Conservation (phyloP, 805 yeast species). For the Saccharomyces eubayanus region DNA sequence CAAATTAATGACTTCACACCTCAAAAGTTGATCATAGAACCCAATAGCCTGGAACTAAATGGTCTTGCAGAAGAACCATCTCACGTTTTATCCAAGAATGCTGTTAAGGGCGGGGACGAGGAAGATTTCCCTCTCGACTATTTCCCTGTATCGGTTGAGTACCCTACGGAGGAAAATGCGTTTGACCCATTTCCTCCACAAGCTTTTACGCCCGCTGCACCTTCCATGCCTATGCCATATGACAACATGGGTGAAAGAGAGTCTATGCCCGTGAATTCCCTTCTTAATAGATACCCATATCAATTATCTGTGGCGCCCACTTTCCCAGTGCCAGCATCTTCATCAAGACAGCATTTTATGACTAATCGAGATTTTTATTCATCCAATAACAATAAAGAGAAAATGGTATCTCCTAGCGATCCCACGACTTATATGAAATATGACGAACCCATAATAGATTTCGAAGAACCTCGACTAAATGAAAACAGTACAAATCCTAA, state of each 20-base stretch:
- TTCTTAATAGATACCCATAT: neutral
- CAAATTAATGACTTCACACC: constrained; percentile 3
- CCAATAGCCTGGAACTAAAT: constrained; percentile 8
- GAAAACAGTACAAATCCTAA: neutral
- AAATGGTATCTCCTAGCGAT: constrained; percentile 5
- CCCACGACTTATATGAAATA: constrained; percentile 1
- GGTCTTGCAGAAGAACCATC: neutral
- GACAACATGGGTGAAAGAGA: neutral
- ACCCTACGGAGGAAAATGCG: constrained; percentile 16
- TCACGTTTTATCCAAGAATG: constrained; percentile 1
- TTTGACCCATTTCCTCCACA: neutral
- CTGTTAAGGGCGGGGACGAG: constrained; percentile 29
- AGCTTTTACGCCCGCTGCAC: neutral
- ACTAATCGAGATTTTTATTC: constrained; percentile 22
- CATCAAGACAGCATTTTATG: constrained; percentile 16
- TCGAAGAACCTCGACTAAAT: neutral
- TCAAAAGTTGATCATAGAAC: constrained; percentile 15
- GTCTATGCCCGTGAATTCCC: neutral
- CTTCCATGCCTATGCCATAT: constrained; percentile 8
- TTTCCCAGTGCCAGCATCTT: constrained; percentile 16
- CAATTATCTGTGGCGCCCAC: neutral
- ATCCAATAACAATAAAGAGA: constrained; percentile 7
- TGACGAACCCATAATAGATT: neutral
- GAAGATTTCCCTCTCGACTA: constrained; percentile 71
- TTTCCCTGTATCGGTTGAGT: constrained; percentile 40